A percentile compares a stretch with the other conserved stretches of the same genome.
phyloP scores from a whole-genome alignment of 2,329 filamentous ascomycete genomes.

The Xylariaceae sp. region DNA sequence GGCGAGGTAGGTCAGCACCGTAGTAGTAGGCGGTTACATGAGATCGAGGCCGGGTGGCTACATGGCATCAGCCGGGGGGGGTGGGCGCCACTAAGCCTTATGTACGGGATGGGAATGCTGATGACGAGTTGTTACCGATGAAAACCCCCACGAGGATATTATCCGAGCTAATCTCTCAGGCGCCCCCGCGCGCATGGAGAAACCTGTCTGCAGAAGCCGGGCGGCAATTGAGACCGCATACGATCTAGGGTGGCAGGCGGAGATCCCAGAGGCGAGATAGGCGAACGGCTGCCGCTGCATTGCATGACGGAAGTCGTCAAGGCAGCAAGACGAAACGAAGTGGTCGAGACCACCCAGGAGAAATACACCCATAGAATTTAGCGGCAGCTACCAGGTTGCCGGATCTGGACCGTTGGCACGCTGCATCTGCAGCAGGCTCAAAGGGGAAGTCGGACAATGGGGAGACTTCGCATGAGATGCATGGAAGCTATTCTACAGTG shows the following conservation, averaged over 20 bases:
- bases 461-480: slow-evolving; percentile 13
- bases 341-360: neutral
- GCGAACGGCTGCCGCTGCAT: slow-evolving; percentile 13
- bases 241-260: slow-evolving; percentile 18
- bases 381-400: slow-evolving; percentile 17
- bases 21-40: slow-evolving; percentile 9
- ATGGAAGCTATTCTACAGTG: slow-evolving; percentile 6
- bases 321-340: neutral
- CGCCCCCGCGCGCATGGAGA: too few relatives aligned
- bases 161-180: slow-evolving; percentile 14
- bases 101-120: slow-evolving; percentile 9
- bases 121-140: slow-evolving; percentile 11
- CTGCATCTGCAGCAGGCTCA: slow-evolving; percentile 24
- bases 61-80: slow-evolving; percentile 13
- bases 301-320: slow-evolving; percentile 11
- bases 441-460: slow-evolving; percentile 22
- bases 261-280: slow-evolving; percentile 19
- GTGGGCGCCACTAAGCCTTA: slow-evolving; percentile 14
- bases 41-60: slow-evolving; percentile 20
- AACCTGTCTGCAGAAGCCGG: slow-evolving; percentile 11
- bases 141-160: slow-evolving; percentile 18
- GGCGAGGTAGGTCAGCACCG: neutral
- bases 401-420: slow-evolving; percentile 14
- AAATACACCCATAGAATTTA: slow-evolving; percentile 4
- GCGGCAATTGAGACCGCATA: slow-evolving; percentile 18